Conservation (phyloP, 2,329 filamentous ascomycete genomes). For the Exophiala oligosperma region DNA sequence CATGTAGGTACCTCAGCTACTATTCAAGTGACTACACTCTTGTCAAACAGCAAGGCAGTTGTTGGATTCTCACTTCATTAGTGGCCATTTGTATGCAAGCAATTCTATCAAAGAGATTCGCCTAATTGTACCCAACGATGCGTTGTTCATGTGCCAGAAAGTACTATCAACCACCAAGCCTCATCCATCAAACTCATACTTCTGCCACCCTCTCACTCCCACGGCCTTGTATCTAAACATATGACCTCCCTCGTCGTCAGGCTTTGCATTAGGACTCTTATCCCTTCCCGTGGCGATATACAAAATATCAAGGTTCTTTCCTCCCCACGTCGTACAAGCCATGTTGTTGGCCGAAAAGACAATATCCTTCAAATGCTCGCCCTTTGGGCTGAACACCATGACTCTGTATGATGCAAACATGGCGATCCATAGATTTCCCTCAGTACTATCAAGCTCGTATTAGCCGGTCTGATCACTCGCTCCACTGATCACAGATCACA, state of each 20-base stretch:
- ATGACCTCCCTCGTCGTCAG: constrained; percentile 39
- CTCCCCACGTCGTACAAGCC: constrained; percentile 41
- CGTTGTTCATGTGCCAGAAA: not conserved
- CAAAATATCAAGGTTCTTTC: constrained; percentile 36
- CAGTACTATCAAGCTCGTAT: constrained; percentile 26
- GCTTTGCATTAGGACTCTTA: constrained; percentile 24
- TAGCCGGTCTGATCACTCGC: not conserved
- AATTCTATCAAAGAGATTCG: too few relatives aligned
- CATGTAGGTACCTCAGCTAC: too few relatives aligned
- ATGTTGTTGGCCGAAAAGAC: constrained; percentile 36
- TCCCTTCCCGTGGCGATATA: constrained; percentile 36
- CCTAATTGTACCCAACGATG: too few relatives aligned
- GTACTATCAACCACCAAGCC: not conserved
- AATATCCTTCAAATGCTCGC: constrained; percentile 37
- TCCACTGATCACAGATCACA: too few relatives aligned
- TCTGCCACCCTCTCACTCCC: constrained; percentile 33
- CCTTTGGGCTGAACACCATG: constrained; percentile 37
- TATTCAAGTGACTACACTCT: too few relatives aligned
- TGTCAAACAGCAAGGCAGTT: too few relatives aligned
- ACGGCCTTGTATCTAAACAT: constrained; percentile 36
- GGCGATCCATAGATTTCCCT: constrained; percentile 41
- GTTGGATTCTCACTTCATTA: too few relatives aligned
- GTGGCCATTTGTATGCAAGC: too few relatives aligned
- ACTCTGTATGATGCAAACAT: constrained; percentile 37
- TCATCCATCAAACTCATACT: constrained; percentile 37